phyloP scores from a whole-genome alignment of 2,329 filamentous ascomycete species.

The Akanthomyces uredinophilus region DNA sequence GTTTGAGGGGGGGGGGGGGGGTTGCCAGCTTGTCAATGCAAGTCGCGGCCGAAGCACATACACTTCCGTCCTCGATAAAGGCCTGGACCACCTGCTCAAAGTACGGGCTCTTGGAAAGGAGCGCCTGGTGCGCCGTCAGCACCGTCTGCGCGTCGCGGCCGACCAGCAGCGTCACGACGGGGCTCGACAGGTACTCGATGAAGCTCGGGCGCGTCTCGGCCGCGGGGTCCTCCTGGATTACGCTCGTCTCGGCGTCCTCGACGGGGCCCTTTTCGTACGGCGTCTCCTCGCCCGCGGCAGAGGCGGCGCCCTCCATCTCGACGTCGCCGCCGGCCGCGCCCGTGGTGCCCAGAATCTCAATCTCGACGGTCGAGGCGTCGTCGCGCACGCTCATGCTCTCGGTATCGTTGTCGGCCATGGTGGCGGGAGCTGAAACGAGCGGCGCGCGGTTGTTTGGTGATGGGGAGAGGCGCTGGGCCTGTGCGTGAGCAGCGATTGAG shows the following conservation, averaged over 20 bases:
- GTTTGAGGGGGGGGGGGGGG: no score
- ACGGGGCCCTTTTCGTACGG: conserved; percentile 26
- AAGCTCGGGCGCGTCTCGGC: conserved; percentile 39
- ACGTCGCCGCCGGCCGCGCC: conserved; percentile 27
- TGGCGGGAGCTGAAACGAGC: not conserved
- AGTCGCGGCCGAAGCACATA: conserved; percentile 36
- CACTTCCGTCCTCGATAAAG: conserved; percentile 57
- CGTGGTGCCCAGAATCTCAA: conserved; percentile 22
- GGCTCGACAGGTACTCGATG: conserved; percentile 60
- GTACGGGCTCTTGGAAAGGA: conserved; percentile 70
- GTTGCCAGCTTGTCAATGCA: no score
- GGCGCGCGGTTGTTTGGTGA: not conserved
- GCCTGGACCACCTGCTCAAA: conserved; percentile 59
- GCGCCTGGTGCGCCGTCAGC: conserved; percentile 73
- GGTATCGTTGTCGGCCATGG: conserved; percentile 26
- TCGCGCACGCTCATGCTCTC: conserved; percentile 14
- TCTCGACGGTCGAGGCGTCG: conserved; percentile 18
- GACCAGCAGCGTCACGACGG: conserved; percentile 63
- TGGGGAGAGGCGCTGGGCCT: not conserved
- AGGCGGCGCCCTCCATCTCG: conserved; percentile 34
- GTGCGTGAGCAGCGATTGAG: not conserved
- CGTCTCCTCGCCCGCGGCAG: conserved; percentile 26
- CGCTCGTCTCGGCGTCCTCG: conserved; percentile 28
- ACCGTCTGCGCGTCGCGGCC: conserved; percentile 57
- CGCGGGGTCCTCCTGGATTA: conserved; percentile 31